Conservation (phyloP, 2,329 filamentous ascomycete species). For the Paecilomyces fulvus region DNA sequence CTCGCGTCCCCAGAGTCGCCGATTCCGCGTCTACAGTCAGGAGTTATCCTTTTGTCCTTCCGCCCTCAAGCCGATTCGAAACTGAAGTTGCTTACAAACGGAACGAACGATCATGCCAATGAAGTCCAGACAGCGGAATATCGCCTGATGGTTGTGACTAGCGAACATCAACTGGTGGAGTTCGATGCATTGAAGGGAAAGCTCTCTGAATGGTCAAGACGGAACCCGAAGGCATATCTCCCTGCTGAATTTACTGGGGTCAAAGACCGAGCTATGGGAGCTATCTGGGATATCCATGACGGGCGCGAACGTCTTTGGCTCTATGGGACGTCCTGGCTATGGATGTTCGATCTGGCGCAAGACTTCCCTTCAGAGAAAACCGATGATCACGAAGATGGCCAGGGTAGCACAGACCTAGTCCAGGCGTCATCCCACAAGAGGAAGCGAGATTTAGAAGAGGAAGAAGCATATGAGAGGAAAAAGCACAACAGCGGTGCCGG, state of each 20-base stretch:
- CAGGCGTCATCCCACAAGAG: constrained; percentile 29
- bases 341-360: constrained; percentile 78
- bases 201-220: constrained; percentile 75
- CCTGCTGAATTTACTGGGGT: constrained; percentile 66
- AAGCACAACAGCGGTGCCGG: constrained; percentile 49
- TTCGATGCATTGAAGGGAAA: constrained; percentile 71
- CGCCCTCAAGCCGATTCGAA: constrained; percentile 32
- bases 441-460: constrained; percentile 32
- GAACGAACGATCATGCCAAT: constrained; percentile 22
- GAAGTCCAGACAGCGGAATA: constrained; percentile 45
- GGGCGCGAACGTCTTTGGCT: constrained; percentile 66
- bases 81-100: constrained; percentile 33
- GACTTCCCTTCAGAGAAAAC: constrained; percentile 48
- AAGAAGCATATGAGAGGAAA: constrained; percentile 33
- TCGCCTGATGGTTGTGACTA: constrained; percentile 53
- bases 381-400: constrained; percentile 15
- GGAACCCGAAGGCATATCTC: constrained; percentile 68
- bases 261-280: constrained; percentile 73
- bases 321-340: constrained; percentile 77
- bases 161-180: constrained; percentile 61
- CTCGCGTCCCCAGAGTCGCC: constrained; percentile 61
- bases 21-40: constrained; percentile 59
- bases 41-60: constrained; percentile 63
- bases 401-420: constrained; percentile 12
- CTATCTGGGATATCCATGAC: constrained; percentile 65